Base-by-base conservation (phyloP, 768 basidiomycete species). In the Tylopilus sp. region DNA sequence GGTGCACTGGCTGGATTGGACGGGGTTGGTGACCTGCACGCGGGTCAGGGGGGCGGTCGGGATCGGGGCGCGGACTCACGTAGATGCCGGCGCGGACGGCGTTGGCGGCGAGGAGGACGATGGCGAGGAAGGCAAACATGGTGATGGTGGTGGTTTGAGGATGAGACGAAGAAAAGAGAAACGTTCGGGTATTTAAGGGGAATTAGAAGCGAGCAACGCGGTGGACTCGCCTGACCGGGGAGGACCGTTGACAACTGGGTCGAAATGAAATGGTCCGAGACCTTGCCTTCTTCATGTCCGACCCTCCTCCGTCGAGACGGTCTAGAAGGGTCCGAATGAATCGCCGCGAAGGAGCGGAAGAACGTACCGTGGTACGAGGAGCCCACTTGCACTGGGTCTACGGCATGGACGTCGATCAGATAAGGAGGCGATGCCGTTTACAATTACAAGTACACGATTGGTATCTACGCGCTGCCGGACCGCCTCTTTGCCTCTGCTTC, bases 401-500 rank as follows among this genome's bases (percentile, higher is more conserved):
- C n/a, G n/a, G n/a, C n/a, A n/a, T n/a, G n/a, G n/a, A n/a, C n/a
- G n/a, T n/a, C 13, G 34, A 57, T 64, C 40, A 51, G 42, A n/a
- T n/a, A n/a, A n/a, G 45, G 37, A 49, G 3, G 52, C 47, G 3
- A 42, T 65, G 25, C 41, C 63, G 19, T n/a, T 65, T 3, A 9
- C n/a, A n/a, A n/a, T n/a, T n/a, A n/a, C n/a, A n/a, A n/a, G n/a
- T n/a, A n/a, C n/a, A n/a, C n/a, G n/a, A n/a, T n/a, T 40, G 41
- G n/a, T 33, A 28, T 34, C 42, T 56, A 63, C 5, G 28, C 51
- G 28, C 57, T 55, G 55, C 57, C 63, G 41, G 55, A 57, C 2
- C 58, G 72, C 66, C 79, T 80, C 57, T 78, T 78, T 50, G 74
- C 72, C 42, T 75, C 75, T 24, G 86, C 78, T 58, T 88, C 86